Evolutionary conservation across 169 alveolate genomes (phyloP).

Genomic region (Neospora caninum): DNA sequence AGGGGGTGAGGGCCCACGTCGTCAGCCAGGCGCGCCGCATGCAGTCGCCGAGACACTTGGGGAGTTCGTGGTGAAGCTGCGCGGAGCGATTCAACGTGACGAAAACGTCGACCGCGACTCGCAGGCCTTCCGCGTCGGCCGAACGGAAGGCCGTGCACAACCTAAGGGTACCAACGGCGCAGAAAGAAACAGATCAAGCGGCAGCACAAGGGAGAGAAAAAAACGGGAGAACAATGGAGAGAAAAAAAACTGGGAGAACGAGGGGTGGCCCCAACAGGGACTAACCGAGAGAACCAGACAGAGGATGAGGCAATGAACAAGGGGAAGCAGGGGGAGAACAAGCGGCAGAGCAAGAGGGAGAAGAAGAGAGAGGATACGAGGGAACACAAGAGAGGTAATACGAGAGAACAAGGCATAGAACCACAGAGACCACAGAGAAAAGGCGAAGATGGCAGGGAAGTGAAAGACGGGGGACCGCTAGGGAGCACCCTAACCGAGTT

Average conservation of each 20-base stretch:
- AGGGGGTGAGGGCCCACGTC: background rate
- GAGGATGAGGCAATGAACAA: background rate
- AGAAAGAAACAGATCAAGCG: background rate
- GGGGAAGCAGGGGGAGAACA: background rate
- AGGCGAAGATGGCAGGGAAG: no score
- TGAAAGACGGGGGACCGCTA: no score
- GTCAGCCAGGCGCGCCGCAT: background rate
- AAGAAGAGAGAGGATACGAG: no score
- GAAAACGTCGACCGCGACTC: background rate
- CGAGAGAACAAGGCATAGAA: no score
- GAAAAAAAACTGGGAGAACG: no score
- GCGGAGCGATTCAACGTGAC: background rate
- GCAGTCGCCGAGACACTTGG: background rate
- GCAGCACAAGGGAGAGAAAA: background rate
- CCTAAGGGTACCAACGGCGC: background rate
- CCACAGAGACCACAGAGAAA: no score
- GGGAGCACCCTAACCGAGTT: no score
- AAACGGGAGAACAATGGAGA: no score
- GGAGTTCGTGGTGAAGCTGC: background rate
- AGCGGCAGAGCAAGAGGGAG: background rate
- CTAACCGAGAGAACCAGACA: no score
- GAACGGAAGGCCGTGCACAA: background rate
- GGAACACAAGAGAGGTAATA: no score
- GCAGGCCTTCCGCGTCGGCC: background rate
- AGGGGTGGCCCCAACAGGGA: no score